These are phyloP conservation scores for Pseudopyrenochaeta lycopersici DNA, from an alignment of 2,329 filamentous ascomycete genomes.

Conservation along the genomic window DNA sequence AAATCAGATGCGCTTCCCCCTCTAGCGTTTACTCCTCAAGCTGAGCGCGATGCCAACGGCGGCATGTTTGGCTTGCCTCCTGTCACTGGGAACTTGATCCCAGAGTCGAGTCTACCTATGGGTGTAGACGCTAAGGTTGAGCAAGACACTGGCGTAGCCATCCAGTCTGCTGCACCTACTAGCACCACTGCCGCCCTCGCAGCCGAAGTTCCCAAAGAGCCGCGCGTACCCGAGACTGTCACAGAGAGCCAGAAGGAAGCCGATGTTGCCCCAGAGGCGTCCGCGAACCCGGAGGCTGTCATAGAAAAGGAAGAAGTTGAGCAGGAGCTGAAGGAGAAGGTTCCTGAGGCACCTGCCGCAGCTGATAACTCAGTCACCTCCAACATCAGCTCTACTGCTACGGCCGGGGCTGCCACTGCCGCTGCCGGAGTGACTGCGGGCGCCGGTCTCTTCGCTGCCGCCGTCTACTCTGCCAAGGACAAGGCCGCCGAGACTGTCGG, in stretches of 20 bases:
- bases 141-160: conserved; percentile 50
- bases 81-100: conserved; percentile 72
- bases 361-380: conserved; percentile 47
- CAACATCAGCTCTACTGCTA: conserved; percentile 19
- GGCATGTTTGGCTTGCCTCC: conserved; percentile 57
- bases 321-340: conserved; percentile 73
- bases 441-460: conserved; percentile 49
- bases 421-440: conserved; percentile 53
- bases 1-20: conserved; percentile 70
- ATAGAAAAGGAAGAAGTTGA: conserved; percentile 76
- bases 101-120: conserved; percentile 83
- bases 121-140: conserved; percentile 55
- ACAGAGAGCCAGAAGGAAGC: conserved; percentile 77
- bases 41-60: conserved; percentile 53
- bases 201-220: conserved; percentile 55
- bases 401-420: conserved; percentile 27
- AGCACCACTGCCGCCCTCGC: conserved; percentile 59
- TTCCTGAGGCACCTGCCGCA: conserved; percentile 58
- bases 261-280: conserved; percentile 71
- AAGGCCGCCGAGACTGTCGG: conserved; percentile 49
- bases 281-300: conserved; percentile 71
- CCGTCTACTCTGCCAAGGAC: conserved; percentile 42
- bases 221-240: conserved; percentile 67
- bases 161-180: conserved; percentile 53
- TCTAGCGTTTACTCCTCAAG: conserved; percentile 55